These are phyloP conservation scores for Wilcoxina mikolae DNA, from an alignment of 495 filamentous ascomycete species.

Conservation along the genomic window DNA sequence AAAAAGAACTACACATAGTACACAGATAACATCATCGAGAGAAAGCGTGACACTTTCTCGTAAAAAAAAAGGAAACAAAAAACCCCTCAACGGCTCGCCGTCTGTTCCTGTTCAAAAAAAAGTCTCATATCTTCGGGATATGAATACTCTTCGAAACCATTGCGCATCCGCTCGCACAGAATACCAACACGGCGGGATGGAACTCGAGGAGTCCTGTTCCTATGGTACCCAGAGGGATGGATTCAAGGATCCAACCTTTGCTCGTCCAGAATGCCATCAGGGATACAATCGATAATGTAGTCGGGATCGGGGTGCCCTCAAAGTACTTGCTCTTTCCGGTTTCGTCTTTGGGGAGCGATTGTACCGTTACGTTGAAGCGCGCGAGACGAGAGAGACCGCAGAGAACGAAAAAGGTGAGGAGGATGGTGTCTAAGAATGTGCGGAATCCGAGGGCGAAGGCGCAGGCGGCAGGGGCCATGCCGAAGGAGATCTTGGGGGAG, in stretches of 20 bases:
- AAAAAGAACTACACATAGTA: too few species aligned
- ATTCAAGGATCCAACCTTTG: constrained; percentile 61
- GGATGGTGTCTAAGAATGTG: constrained; percentile 68
- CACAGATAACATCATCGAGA: too few species aligned
- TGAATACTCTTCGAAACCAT: constrained; percentile 93
- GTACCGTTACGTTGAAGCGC: constrained; percentile 91
- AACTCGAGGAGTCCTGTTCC: constrained; percentile 61
- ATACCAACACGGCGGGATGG: constrained; percentile 71
- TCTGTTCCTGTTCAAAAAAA: too few species aligned
- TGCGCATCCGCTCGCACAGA: constrained; percentile 68
- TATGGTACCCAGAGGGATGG: constrained; percentile 54
- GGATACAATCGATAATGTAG: constrained; percentile 59
- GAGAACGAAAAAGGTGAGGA: constrained; percentile 82
- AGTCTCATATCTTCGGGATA: constrained; percentile 79
- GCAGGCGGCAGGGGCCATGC: constrained; percentile 68
- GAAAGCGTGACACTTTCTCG: too few species aligned
- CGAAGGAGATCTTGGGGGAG: constrained; percentile 69
- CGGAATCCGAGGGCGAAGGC: constrained; percentile 85
- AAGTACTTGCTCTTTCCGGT: constrained; percentile 87
- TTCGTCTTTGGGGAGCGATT: constrained; percentile 74
- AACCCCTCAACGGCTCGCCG: too few species aligned
- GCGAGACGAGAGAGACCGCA: constrained; percentile 88
- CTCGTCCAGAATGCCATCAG: constrained; percentile 84
- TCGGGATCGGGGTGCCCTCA: constrained; percentile 93
- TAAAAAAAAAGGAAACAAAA: too few species aligned